Conservation (phyloP, 345 rosid genomes). For the Lepidium didymum region DNA sequence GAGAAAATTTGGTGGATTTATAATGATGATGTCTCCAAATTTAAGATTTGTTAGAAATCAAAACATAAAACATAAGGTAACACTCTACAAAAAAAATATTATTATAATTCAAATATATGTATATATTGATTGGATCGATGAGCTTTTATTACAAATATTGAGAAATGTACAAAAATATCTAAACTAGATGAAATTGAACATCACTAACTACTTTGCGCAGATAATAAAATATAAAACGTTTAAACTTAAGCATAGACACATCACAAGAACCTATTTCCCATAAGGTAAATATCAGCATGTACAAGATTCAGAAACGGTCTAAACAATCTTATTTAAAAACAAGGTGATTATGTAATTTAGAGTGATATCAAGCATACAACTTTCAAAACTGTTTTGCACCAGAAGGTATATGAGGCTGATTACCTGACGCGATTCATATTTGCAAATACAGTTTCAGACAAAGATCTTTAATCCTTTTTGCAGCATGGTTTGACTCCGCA, state of each 20-base stretch:
- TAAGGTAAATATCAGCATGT: not conserved
- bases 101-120: too few relatives aligned
- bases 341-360: not conserved
- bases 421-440: not conserved
- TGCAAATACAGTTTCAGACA: not conserved
- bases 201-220: not conserved
- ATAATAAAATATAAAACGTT: not conserved
- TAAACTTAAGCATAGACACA: not conserved
- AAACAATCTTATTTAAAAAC: not conserved
- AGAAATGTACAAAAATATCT: not conserved
- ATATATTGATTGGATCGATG: too few relatives aligned
- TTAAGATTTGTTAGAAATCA: too few relatives aligned
- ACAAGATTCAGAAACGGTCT: not conserved
- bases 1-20: too few relatives aligned
- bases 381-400: not conserved
- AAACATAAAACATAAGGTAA: too few relatives aligned
- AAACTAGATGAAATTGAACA: not conserved
- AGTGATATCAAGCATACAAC: not conserved
- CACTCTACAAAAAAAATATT: too few relatives aligned
- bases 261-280: not conserved
- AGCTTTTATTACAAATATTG: too few relatives aligned
- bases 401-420: not conserved
- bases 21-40: too few relatives aligned
- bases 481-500: slow-evolving; percentile 69
- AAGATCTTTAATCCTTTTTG: slow-evolving; percentile 42